Conservation (phyloP, 176 grass and related monocot species). For the Raddia guianensis region DNA sequence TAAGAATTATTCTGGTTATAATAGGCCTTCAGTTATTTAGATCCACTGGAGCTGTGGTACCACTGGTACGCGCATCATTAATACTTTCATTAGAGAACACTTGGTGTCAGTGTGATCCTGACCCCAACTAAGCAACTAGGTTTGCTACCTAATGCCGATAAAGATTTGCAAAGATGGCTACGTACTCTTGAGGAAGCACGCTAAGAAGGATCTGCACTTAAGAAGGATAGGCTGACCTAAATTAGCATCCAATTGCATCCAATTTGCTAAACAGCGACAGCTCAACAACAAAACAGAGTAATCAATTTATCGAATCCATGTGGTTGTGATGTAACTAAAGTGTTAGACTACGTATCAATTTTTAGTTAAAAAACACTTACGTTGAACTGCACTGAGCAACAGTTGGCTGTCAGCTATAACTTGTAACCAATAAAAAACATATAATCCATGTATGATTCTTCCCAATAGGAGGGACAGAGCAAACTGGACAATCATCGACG, state of each 20-base stretch:
- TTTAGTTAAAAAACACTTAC: neutral
- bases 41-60: slow-evolving; percentile 8
- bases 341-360: neutral
- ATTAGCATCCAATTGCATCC: neutral
- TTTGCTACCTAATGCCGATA: neutral
- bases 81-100: neutral
- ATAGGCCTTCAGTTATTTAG: neutral
- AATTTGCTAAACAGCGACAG: neutral
- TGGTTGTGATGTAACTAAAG: neutral
- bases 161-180: slow-evolving; percentile 7
- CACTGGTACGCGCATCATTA: slow-evolving; percentile 3
- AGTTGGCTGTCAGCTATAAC: neutral
- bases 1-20: neutral
- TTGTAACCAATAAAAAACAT: neutral
- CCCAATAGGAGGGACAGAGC: neutral
- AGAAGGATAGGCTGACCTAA: slow-evolving; percentile 1
- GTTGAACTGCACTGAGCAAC: neutral
- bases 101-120: slow-evolving; percentile 25
- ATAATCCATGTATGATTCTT: neutral
- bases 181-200: neutral
- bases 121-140: neutral
- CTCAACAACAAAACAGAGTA: neutral
- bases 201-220: neutral
- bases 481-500: slow-evolving; percentile 12
- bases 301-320: slow-evolving; percentile 1